Evolutionary conservation across 345 rosid genomes (phyloP), one percentile per base, ranked within the genome.

Genomic region (Citrus unshiu): DNA sequence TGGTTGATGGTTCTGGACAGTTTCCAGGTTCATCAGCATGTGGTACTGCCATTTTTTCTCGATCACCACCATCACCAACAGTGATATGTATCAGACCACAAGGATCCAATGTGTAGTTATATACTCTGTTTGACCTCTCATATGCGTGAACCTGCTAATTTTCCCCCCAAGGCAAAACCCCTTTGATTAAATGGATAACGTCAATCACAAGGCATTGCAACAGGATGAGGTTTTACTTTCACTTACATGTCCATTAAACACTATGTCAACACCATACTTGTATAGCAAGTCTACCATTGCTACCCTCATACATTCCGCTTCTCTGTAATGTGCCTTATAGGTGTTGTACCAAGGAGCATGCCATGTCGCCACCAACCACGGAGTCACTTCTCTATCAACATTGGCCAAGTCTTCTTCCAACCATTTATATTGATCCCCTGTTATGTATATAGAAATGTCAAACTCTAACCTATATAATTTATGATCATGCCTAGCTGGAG

Each of bases 281-380:
- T 86, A 93, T 6, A 93, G 88, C 75, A 92, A 81, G n/a, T 91
- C 93, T 84, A 93, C 98, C 90, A 95, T 90, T 25, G 84, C 88
- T 68, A 89, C 81, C 80, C 91, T 88, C 97, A 93, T 93, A 82
- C 97, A 90, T 81, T 93, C 97, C 65, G 90, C 98, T 81, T 91
- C 98, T 85, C 93, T 88, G 80, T 91, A 95, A 85, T 91, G 97
- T 34, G 90, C 88, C 16, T 70, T 88, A 77, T 90, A 93, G 73
- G 97, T 91, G 84, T 89, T 92, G 72, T 95, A 95, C 99, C 99
- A 92, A 51, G 97, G 94, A 75, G 91, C 69, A 60, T 90, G 93
- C 95, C 98, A 92, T 32, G 91, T 80, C 70, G 92, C 99, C 81
- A 91, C 88, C 75, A 91, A 78, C 99, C 99, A 95, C 61, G 98